Evolutionary conservation across 2,329 filamentous ascomycete genomes (phyloP).

Genomic region (Cercospora sp.): DNA sequence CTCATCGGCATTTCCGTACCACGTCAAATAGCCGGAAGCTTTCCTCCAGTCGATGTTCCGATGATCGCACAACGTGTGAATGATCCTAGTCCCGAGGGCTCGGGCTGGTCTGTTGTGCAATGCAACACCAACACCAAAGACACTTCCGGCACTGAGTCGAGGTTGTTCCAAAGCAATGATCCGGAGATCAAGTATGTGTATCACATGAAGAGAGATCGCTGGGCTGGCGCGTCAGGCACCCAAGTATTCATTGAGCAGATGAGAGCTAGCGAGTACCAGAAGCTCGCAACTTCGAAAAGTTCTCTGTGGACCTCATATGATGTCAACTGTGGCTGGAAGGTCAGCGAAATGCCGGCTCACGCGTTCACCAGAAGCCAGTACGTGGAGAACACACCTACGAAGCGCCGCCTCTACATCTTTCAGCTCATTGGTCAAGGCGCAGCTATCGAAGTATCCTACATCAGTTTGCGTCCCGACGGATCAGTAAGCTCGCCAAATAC

Average conservation of each 20-base stretch:
- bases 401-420: too few species aligned
- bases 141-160: neutral
- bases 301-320: neutral
- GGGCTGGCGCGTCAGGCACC: too few species aligned
- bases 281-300: neutral
- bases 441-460: too few species aligned
- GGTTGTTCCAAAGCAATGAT: neutral
- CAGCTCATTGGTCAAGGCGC: too few species aligned
- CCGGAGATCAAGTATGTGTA: neutral
- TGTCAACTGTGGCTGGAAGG: too few species aligned
- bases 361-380: too few species aligned
- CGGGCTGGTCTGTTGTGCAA: neutral
- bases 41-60: too few species aligned
- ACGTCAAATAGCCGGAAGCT: too few species aligned
- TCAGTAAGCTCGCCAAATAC: too few species aligned
- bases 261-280: neutral
- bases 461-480: too few species aligned
- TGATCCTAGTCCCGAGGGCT: neutral
- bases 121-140: neutral
- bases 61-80: neutral
- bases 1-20: neutral
- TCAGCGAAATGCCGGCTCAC: too few species aligned
- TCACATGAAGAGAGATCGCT: neutral
- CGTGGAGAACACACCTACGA: too few species aligned
- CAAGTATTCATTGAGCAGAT: neutral